Conservation (phyloP, 1,139 yeast species). For the Scheffersomyces stambukii region DNA sequence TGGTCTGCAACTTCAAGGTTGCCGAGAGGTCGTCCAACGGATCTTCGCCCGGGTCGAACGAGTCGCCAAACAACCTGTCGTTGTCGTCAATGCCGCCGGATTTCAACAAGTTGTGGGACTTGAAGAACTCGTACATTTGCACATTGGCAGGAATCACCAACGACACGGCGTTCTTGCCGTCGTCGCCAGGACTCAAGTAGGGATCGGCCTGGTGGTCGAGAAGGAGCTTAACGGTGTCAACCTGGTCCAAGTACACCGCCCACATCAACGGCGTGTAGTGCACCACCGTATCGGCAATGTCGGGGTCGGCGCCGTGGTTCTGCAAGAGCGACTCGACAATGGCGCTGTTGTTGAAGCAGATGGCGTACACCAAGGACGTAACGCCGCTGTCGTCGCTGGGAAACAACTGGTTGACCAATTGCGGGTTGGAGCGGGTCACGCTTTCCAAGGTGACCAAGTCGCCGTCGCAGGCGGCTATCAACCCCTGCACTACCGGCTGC, state of each 20-base stretch:
- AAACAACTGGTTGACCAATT: slow-evolving; percentile 24
- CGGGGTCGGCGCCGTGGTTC: slow-evolving; percentile 35
- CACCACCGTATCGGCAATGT: slow-evolving; percentile 30
- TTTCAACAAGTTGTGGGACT: slow-evolving; percentile 38
- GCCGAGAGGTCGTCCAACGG: slow-evolving; percentile 30
- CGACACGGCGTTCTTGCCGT: slow-evolving; percentile 30
- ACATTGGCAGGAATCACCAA: slow-evolving; percentile 29
- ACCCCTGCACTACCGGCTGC: slow-evolving; percentile 28
- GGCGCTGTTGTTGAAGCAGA: slow-evolving; percentile 43
- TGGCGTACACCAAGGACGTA: slow-evolving; percentile 49
- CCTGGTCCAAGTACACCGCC: slow-evolving; percentile 40
- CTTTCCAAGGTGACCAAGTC: slow-evolving; percentile 43
- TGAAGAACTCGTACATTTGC: slow-evolving; percentile 35
- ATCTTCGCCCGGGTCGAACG: slow-evolving; percentile 33
- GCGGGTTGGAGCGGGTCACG: slow-evolving; percentile 25
- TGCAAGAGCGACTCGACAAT: slow-evolving; percentile 41
- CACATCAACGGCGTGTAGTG: slow-evolving; percentile 44
- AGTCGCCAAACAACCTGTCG: slow-evolving; percentile 16
- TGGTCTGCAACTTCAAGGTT: slow-evolving; percentile 50
- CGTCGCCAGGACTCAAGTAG: slow-evolving; percentile 24
- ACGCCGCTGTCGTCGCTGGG: slow-evolving; percentile 41
- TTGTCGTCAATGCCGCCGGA: slow-evolving; percentile 11
- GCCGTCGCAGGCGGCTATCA: slow-evolving; percentile 50
- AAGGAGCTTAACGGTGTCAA: slow-evolving; percentile 31
- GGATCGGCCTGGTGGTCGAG: slow-evolving; percentile 43